A percentile compares a stretch with the other conserved stretches of the same genome.
phyloP scores from a whole-genome alignment of 441 rosid genomes.

The Populus hybrid region DNA sequence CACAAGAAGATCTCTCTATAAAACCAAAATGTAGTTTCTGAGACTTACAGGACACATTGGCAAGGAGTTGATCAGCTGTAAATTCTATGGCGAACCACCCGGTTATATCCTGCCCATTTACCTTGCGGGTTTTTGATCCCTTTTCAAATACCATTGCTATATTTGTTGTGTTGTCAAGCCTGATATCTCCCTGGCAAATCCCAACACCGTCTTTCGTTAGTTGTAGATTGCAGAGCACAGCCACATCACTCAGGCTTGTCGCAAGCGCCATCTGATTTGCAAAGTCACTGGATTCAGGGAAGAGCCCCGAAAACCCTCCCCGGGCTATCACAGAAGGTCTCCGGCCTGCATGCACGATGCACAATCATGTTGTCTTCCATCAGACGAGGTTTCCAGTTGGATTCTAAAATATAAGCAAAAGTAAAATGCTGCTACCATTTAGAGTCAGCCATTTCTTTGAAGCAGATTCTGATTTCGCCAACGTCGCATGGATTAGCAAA shows the following conservation, averaged over 20 bases:
- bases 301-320: constrained; percentile 77
- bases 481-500: constrained; percentile 30
- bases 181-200: constrained; percentile 58
- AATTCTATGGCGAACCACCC: constrained; percentile 79
- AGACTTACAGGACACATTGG: constrained; percentile 50
- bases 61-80: constrained; percentile 30
- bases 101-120: constrained; percentile 52
- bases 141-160: constrained; percentile 40
- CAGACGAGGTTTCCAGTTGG: neutral
- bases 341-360: constrained; percentile 35
- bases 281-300: constrained; percentile 56
- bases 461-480: constrained; percentile 17
- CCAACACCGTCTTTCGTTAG: constrained; percentile 66
- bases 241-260: constrained; percentile 27
- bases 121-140: constrained; percentile 37
- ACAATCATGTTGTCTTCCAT: neutral
- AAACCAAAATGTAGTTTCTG: neutral
- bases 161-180: constrained; percentile 58
- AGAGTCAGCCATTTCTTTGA: constrained; percentile 49
- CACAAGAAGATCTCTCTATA: neutral
- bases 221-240: constrained; percentile 69
- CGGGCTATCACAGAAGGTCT: constrained; percentile 62
- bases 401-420: neutral
- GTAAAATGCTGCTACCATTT: constrained; percentile 29
- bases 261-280: constrained; percentile 42